A percentile compares a stretch with the other conserved stretches of the same genome.
Evolutionary conservation across 2,329 filamentous ascomycete species (phyloP).

Genomic region (Scedosporium aurantiacum): DNA sequence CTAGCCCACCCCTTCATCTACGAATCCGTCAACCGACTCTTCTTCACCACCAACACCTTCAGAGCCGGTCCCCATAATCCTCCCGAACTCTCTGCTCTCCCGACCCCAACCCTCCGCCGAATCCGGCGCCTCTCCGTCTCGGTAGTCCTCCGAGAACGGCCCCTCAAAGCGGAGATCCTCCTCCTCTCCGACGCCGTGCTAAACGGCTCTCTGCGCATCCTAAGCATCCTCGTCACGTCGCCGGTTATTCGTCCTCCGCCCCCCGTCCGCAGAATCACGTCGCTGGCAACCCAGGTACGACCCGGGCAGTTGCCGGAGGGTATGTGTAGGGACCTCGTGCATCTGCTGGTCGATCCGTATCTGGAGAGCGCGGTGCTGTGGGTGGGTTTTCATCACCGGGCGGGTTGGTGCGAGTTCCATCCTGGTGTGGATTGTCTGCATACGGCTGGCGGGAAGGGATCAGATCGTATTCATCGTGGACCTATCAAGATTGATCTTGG

Average conservation of each 20-base stretch:
- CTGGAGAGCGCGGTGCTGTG: slow-evolving; percentile 27
- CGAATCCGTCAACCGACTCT: slow-evolving; percentile 36
- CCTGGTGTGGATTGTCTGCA: slow-evolving; percentile 11
- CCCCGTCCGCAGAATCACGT: no score
- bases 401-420: slow-evolving; percentile 32
- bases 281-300: neutral
- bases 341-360: slow-evolving; percentile 33
- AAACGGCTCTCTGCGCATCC: neutral
- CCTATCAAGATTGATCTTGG: neutral
- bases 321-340: slow-evolving; percentile 13
- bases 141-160: slow-evolving; percentile 14
- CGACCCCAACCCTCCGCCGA: slow-evolving; percentile 51
- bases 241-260: no score
- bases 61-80: neutral
- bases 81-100: slow-evolving; percentile 18
- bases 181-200: slow-evolving; percentile 1
- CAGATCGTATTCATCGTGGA: neutral
- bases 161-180: neutral
- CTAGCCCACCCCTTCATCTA: slow-evolving; percentile 42
- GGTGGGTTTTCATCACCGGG: slow-evolving; percentile 24
- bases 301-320: neutral
- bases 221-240: neutral
- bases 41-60: slow-evolving; percentile 11
- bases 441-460: slow-evolving; percentile 8
- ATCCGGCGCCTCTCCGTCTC: slow-evolving; percentile 54